Conservation (phyloP, 2,329 filamentous ascomycete genomes). For the Hypoxylon sp. region DNA sequence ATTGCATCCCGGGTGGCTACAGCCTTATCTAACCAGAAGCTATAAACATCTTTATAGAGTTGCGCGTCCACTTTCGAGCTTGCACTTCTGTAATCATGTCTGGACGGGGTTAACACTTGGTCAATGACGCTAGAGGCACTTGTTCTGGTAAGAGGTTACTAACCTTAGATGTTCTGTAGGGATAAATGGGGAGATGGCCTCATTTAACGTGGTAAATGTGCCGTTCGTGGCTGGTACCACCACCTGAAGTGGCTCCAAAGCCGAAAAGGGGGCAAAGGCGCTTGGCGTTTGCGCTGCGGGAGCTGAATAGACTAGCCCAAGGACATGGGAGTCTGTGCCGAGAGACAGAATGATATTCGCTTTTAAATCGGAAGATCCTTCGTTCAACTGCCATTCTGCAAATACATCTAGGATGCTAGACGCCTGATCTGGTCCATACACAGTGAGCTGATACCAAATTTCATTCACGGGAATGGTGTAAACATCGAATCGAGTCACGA, state of each 20-base stretch:
- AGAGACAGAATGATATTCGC: constrained; percentile 42
- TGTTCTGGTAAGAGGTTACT: neutral
- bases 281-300: constrained; percentile 33
- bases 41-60: constrained; percentile 51
- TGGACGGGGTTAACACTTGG: constrained; percentile 6
- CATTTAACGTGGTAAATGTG: neutral
- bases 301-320: constrained; percentile 48
- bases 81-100: constrained; percentile 49
- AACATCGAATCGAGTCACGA: constrained; percentile 57
- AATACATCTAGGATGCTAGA: constrained; percentile 49
- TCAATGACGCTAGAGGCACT: neutral
- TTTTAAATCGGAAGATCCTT: constrained; percentile 45
- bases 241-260: constrained; percentile 16
- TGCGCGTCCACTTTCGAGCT: constrained; percentile 46
- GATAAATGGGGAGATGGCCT: constrained; percentile 13
- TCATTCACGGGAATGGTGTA: constrained; percentile 46
- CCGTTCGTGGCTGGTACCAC: neutral
- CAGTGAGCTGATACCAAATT: constrained; percentile 47
- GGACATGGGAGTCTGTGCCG: constrained; percentile 32
- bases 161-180: neutral
- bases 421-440: constrained; percentile 45
- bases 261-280: constrained; percentile 48
- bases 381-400: constrained; percentile 51
- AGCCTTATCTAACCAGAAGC: constrained; percentile 45
- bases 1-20: constrained; percentile 27